These are phyloP conservation scores for Venturia carpophila DNA, from an alignment of 2,329 filamentous ascomycete species.

Conservation along the genomic window DNA sequence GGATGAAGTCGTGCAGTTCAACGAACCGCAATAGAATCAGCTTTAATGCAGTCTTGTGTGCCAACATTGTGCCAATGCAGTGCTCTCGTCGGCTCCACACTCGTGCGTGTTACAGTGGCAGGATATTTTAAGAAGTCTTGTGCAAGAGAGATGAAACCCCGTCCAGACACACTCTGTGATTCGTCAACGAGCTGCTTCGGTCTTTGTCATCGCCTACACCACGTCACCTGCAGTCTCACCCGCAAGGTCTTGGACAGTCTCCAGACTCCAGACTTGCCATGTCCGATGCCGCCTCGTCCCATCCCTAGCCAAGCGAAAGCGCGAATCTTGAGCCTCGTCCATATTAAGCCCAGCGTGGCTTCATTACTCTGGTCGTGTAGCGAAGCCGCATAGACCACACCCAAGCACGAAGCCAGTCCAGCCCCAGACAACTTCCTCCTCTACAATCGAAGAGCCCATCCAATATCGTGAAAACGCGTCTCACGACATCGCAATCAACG, in stretches of 20 bases:
- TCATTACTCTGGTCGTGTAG: neutral
- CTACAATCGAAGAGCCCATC: neutral
- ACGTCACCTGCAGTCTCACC: neutral
- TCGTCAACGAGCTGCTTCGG: conserved; percentile 4
- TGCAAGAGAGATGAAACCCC: conserved; percentile 10
- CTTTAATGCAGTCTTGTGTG: neutral
- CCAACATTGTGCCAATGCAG: neutral
- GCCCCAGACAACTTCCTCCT: neutral
- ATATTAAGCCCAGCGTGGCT: neutral
- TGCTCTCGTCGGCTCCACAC: neutral
- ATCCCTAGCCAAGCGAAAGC: neutral
- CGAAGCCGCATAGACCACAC: conserved; percentile 7
- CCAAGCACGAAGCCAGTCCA: neutral
- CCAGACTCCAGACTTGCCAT: neutral
- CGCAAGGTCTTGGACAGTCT: neutral
- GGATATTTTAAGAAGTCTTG: conserved; percentile 1
- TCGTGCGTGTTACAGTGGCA: neutral
- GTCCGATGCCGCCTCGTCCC: neutral
- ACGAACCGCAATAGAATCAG: neutral
- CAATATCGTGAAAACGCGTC: neutral
- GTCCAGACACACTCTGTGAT: conserved; percentile 10
- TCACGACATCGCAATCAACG: neutral
- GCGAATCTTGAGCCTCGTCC: neutral
- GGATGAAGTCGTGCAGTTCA: neutral
- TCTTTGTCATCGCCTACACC: conserved; percentile 4